Base-by-base conservation (phyloP, 495 filamentous ascomycete genomes). In the Aspergillus leporis region DNA sequence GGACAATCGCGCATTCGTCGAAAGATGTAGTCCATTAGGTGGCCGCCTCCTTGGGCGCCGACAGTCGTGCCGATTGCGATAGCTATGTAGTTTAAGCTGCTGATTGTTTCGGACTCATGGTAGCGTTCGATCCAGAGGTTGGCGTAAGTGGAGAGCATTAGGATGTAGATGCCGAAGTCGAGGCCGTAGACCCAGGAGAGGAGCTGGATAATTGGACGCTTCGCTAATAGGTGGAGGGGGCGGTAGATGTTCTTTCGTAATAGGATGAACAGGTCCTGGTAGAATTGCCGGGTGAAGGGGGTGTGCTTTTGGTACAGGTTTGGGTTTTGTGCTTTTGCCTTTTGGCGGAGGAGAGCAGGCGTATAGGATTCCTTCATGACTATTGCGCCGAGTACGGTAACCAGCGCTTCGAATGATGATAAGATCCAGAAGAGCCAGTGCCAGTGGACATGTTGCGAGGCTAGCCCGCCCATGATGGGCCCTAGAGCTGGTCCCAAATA, bases 61-160 rank as follows among this genome's bases (percentile, higher is more conserved):
- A 84, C 63, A 61, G 83, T 83, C 72, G 85, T 87, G 16, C 87
- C 87, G 0, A 88, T 56, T 4, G 81, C 87, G 10, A 89, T 73
- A 18, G 83, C 83, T 45, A 90, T 79, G 70, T 87, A 87, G 70
- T 87, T 88, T 3, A 90, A 73, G 1, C 86, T 83, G 32, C 78
- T 85, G 38, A 85, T 82, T 21, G 81, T 83, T 50, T 78, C 61
- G 48, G 74, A 74, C 68, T 86, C 74, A 61, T 81, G 70, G 75
- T 90, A 90, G 9, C 75, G 72, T 0, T 56, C 50, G 7, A 74
- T 78, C 81, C 83, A 90, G 40, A 91, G 82, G 13, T 77, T 78
- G 56, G 90, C 85, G 4, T 83, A 80, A 6, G 82, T 82, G 4
- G 78, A 53, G 34, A 53, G 51, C 51, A 53, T 40, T 13, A 53